Conservation (phyloP, 495 filamentous ascomycete genomes). For the Aspergillus bertholletiae region DNA sequence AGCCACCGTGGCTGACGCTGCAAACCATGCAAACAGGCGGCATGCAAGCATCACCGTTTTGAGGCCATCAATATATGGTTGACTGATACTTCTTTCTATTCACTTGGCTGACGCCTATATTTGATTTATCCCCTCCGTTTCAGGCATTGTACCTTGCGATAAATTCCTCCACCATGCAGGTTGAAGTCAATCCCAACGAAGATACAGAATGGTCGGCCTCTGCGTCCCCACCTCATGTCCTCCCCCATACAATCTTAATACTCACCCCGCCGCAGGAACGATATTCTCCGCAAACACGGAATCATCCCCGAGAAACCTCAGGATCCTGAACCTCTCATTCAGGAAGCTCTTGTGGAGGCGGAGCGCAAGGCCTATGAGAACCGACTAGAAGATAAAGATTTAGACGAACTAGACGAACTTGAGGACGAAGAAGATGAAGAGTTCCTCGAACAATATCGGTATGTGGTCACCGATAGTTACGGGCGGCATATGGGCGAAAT, state of each 20-base stretch:
- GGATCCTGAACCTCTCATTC: slow-evolving; percentile 88
- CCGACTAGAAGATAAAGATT: slow-evolving; percentile 84
- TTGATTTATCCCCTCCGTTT: background rate
- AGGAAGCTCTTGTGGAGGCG: slow-evolving; percentile 88
- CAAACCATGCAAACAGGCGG: slow-evolving; percentile 49
- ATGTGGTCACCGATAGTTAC: background rate
- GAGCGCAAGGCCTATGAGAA: slow-evolving; percentile 81
- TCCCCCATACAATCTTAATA: slow-evolving; percentile 1
- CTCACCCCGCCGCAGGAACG: slow-evolving; percentile 65
- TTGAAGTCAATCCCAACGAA: slow-evolving; percentile 91
- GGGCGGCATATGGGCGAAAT: background rate
- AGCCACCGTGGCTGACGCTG: slow-evolving; percentile 24
- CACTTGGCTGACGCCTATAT: slow-evolving; percentile 2
- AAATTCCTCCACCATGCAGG: slow-evolving; percentile 57
- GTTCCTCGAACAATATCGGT: slow-evolving; percentile 84
- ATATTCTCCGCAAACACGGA: slow-evolving; percentile 94
- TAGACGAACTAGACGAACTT: slow-evolving; percentile 88
- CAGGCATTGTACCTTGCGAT: background rate
- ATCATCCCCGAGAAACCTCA: slow-evolving; percentile 95
- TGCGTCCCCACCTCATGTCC: slow-evolving; percentile 1
- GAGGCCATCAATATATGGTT: background rate
- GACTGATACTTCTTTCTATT: background rate
- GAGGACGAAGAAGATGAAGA: slow-evolving; percentile 94
- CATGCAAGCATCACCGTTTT: slow-evolving; percentile 9
- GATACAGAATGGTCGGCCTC: slow-evolving; percentile 88